Evolutionary conservation across 805 yeast genomes (phyloP), one percentile per base, ranked within the genome.

Genomic region (Yarrowia sp.): DNA sequence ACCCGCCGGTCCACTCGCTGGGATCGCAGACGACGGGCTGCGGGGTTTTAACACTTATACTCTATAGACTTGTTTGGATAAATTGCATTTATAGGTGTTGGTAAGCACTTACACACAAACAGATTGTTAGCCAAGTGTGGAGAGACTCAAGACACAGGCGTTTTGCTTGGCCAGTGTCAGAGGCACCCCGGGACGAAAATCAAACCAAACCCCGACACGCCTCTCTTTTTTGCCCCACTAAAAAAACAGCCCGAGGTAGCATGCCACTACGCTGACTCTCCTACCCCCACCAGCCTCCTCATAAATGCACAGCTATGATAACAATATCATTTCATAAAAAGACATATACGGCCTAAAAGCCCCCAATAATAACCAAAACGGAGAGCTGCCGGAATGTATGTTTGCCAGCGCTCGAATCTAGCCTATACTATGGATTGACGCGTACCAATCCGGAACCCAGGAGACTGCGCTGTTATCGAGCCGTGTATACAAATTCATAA

Each of bases 31-130:
- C 6, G 50, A 20, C 50, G 34, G 34, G 17, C 52, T 47, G 52
- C 52, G 52, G 52, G 52, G 52, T 47, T 47, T 47, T 7, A 47
- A 47, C 52, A 24, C 52, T 47, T 47, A 47, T 47, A 36, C 52
- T 47, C 52, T 47, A 47, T 15, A 9, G 8, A 24, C 52, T 47
- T 52, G 58, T 52, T 52, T 52, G 58, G 58, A 52, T 52, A 52
- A 52, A 52, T 52, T 2, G 13, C 58, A 52, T 52, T 52, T 52
- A 52, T 52, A 52, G 58, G 24, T 30, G 36, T 13, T 8, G 12
- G 6, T 7, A 24, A 24, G 6, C 6, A 7, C 30, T 24, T 4
- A 24, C 30, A 24, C n/a, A n/a, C n/a, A 24, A 24, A 24, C n/a
- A n/a, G n/a, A n/a, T n/a, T n/a, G n/a, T n/a, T n/a, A 7, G 30